phyloP scores from a whole-genome alignment of 1,139 yeast species.

The Nakaseomyces sp. region DNA sequence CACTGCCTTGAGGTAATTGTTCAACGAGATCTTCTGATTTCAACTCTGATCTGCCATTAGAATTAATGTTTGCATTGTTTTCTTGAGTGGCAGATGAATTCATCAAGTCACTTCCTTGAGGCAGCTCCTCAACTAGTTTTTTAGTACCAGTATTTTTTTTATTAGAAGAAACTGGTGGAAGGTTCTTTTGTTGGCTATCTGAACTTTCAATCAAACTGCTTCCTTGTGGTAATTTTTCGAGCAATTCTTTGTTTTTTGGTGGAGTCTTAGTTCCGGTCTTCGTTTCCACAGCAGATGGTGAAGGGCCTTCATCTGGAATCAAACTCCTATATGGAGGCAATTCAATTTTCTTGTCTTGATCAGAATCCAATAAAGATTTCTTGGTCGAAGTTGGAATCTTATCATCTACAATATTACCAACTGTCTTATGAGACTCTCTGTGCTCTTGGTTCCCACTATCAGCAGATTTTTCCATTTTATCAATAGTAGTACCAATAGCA shows the following conservation, averaged over 20 bases:
- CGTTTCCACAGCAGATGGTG: neutral
- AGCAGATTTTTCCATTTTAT: neutral
- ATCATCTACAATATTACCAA: neutral
- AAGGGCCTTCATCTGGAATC: neutral
- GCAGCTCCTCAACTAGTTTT: neutral
- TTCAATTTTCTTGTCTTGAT: neutral
- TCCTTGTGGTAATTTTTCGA: neutral
- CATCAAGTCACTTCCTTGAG: neutral
- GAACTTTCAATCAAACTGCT: neutral
- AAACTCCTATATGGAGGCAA: neutral
- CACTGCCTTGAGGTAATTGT: slow-evolving; percentile 1
- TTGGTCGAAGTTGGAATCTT: neutral
- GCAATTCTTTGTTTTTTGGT: neutral
- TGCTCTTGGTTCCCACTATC: too few species aligned
- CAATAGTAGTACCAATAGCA: neutral
- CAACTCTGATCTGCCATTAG: neutral
- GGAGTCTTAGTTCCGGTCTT: neutral
- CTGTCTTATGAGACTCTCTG: too few species aligned
- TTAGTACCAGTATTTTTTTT: neutral
- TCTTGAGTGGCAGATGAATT: neutral
- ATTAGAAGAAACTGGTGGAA: neutral
- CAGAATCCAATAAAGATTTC: neutral
- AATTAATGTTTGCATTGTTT: neutral
- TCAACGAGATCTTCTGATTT: neutral
- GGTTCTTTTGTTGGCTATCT: neutral